These are phyloP conservation scores for Chaetomiaceae sp. DNA, from an alignment of 2,329 filamentous ascomycete genomes.

Conservation along the genomic window DNA sequence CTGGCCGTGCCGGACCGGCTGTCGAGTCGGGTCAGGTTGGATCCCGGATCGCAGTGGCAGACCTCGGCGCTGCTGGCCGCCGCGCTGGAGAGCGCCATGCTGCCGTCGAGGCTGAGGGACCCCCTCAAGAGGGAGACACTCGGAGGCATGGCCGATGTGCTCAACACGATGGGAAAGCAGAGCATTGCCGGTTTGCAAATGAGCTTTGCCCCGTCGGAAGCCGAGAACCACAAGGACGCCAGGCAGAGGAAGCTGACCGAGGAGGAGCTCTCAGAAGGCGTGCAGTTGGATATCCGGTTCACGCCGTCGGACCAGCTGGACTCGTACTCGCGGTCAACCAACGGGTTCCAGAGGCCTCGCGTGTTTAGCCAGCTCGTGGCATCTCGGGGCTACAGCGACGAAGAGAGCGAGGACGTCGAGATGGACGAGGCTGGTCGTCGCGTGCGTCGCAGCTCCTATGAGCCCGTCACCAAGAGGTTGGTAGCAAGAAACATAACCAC, in stretches of 20 bases:
- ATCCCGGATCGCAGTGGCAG: constrained; percentile 69
- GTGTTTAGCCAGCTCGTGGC: constrained; percentile 42
- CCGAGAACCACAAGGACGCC: constrained; percentile 29
- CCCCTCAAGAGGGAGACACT: constrained; percentile 47
- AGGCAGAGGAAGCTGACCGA: constrained; percentile 29
- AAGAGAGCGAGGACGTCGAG: constrained; percentile 26
- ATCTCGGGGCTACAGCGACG: constrained; percentile 30
- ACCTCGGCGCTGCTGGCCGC: constrained; percentile 69
- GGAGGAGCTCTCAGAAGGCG: constrained; percentile 28
- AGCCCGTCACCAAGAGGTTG: constrained; percentile 27
- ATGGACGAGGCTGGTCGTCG: constrained; percentile 26
- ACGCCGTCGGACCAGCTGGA: constrained; percentile 37
- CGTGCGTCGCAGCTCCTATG: constrained; percentile 25
- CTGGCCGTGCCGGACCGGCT: constrained; percentile 57
- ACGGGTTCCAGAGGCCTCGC: constrained; percentile 30
- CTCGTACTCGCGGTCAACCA: constrained; percentile 13
- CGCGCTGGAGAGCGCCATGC: constrained; percentile 71
- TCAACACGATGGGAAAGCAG: constrained; percentile 75
- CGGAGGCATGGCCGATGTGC: constrained; percentile 56
- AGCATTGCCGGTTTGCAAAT: constrained; percentile 71
- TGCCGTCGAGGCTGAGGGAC: constrained; percentile 66
- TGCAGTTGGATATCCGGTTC: constrained; percentile 38
- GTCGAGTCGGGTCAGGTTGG: constrained; percentile 55
- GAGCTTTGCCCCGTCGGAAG: constrained; percentile 43
- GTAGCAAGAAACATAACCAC: neutral